Conservation (phyloP, 768 basidiomycete genomes). For the Stropharia rugosoannulata region DNA sequence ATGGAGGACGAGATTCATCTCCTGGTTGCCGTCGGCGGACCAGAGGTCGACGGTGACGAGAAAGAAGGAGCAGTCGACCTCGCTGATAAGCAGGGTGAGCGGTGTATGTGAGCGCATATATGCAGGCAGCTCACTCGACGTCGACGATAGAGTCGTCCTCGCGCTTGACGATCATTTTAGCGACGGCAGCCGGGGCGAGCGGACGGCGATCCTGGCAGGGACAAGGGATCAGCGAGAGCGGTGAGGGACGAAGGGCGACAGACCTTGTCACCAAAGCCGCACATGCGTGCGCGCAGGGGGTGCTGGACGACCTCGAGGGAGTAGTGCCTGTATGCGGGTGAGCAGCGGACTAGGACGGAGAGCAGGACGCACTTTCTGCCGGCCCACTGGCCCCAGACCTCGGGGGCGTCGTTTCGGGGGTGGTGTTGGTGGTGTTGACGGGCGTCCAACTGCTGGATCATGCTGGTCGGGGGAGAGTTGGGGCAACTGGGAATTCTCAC, state of each 20-base stretch:
- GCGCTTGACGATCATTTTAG: constrained; percentile 74
- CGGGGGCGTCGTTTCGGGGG: constrained; percentile 40
- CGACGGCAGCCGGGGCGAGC: constrained; percentile 86
- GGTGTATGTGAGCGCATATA: constrained; percentile 1
- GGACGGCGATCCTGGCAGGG: constrained; percentile 81
- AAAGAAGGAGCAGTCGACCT: constrained; percentile 86
- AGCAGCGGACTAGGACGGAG: constrained; percentile 11
- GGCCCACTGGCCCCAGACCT: constrained; percentile 72
- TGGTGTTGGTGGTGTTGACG: constrained; percentile 34
- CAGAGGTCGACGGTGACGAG: constrained; percentile 92
- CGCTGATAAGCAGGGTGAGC: constrained; percentile 44
- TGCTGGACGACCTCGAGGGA: constrained; percentile 85
- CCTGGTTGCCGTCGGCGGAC: constrained; percentile 77
- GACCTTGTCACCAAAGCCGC: constrained; percentile 96
- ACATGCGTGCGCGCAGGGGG: constrained; percentile 90
- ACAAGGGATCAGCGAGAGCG: constrained; percentile 11
- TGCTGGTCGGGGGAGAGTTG: constrained; percentile 27
- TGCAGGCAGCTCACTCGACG: constrained; percentile 61
- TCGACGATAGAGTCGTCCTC: constrained; percentile 69
- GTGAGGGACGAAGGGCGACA: constrained; percentile 13
- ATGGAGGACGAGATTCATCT: constrained; percentile 89
- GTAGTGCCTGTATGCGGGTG: constrained; percentile 56
- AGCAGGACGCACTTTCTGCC: constrained; percentile 53
- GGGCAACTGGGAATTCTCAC: constrained; percentile 10
- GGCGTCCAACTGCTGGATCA: constrained; percentile 68